phyloP scores from a whole-genome alignment of 1,284 basidiomycete species.

The Trametes versicolor region DNA sequence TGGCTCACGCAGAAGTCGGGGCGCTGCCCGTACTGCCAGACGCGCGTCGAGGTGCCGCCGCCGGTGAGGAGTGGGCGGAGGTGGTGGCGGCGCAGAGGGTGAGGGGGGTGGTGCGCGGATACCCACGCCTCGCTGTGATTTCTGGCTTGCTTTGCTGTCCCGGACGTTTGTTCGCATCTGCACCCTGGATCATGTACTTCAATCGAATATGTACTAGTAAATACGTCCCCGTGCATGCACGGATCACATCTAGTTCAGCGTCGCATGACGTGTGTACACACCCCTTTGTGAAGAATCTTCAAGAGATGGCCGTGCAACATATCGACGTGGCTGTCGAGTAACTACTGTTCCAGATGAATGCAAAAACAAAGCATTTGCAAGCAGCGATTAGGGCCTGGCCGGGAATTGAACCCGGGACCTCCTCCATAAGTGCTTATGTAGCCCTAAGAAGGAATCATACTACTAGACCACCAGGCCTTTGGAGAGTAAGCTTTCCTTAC shows the following conservation, averaged over 20 bases:
- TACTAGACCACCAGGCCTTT: slow-evolving; percentile 35
- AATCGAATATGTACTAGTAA: background rate
- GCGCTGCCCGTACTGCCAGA: slow-evolving; percentile 76
- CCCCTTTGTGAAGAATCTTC: no score
- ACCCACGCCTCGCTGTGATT: background rate
- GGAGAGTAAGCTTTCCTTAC: background rate
- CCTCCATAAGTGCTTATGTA: slow-evolving; percentile 56
- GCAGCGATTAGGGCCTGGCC: slow-evolving; percentile 82
- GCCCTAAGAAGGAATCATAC: slow-evolving; percentile 36
- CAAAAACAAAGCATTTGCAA: no score
- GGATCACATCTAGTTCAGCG: background rate
- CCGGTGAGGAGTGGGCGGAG: background rate
- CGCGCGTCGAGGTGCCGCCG: slow-evolving; percentile 49
- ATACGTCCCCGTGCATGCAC: background rate
- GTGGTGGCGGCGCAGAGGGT: slow-evolving; percentile 8
- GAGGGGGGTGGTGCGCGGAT: background rate
- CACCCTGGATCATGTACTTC: background rate
- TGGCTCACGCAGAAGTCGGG: slow-evolving; percentile 80
- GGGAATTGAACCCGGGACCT: slow-evolving; percentile 89
- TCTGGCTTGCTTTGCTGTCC: background rate
- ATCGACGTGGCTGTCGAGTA: no score
- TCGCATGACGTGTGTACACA: no score
- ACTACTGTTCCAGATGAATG: no score
- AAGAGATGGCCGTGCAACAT: no score
- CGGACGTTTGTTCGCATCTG: background rate